Conservation (phyloP, 1,139 yeast genomes). For the Candida sp. region DNA sequence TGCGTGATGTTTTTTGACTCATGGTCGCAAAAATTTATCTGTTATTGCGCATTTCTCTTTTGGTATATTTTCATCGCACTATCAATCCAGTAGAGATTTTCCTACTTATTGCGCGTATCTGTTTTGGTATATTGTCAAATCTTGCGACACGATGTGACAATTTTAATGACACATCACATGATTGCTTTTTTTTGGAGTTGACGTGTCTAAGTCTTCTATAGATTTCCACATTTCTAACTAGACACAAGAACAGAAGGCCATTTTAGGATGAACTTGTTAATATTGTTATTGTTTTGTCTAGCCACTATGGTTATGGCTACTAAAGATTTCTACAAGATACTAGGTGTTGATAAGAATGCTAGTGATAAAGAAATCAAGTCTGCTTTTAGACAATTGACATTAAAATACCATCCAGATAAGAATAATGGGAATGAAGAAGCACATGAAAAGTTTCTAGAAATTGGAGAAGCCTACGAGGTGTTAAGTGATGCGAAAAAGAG, state of each 20-base stretch:
- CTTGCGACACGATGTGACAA: not conserved
- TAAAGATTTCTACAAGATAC: conserved; percentile 35
- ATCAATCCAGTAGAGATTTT: too few species aligned
- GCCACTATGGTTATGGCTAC: conserved; percentile 10
- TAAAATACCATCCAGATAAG: conserved; percentile 94
- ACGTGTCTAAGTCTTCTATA: not conserved
- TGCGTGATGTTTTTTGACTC: too few species aligned
- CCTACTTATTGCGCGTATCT: too few species aligned
- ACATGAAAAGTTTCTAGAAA: conserved; percentile 80
- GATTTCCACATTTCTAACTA: not conserved
- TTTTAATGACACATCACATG: not conserved
- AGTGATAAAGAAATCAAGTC: conserved; percentile 79
- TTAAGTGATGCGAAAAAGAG: conserved; percentile 74
- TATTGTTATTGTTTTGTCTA: conserved; percentile 4
- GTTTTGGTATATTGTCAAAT: not conserved
- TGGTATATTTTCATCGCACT: too few species aligned
- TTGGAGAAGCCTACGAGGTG: conserved; percentile 93
- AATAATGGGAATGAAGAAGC: conserved; percentile 74
- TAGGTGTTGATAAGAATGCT: conserved; percentile 72
- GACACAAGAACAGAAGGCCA: too few species aligned
- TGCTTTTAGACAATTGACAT: conserved; percentile 81
- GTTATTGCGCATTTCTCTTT: too few species aligned
- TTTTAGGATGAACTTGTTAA: not conserved
- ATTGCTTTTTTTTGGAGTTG: not conserved
- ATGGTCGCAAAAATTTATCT: too few species aligned